A percentile compares a stretch with the other conserved stretches of the same genome.
phyloP scores from a whole-genome alignment of 257 asterid genomes.

The Galeopsis tetrahit region DNA sequence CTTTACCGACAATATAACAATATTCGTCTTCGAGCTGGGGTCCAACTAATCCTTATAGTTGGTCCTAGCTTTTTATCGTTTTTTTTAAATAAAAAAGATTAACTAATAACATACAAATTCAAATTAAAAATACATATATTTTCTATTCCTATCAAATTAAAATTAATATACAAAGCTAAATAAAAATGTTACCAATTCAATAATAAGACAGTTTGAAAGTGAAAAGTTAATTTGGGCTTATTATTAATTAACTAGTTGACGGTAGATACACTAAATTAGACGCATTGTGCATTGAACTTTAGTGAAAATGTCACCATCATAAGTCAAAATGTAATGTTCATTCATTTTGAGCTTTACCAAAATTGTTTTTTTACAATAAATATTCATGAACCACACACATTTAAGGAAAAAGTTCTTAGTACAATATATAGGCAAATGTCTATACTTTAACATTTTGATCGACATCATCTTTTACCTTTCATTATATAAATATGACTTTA shows the following conservation, averaged over 20 bases:
- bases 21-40: not conserved
- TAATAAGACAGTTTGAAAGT: not conserved
- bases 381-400: conserved; percentile 1
- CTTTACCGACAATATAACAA: not conserved
- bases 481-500: no score
- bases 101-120: not conserved
- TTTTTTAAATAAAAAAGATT: not conserved
- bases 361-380: not conserved
- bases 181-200: not conserved
- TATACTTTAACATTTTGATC: no score
- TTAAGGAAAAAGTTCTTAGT: not conserved
- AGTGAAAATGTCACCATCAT: conserved; percentile 9
- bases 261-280: conserved; percentile 7
- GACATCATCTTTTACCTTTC: no score
- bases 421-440: no score
- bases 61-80: not conserved
- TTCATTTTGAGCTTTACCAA: not conserved
- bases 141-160: not conserved
- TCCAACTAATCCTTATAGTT: not conserved
- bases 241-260: not conserved
- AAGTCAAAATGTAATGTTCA: no score
- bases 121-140: not conserved
- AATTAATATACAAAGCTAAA: not conserved
- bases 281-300: not conserved
- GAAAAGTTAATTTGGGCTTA: conserved; percentile 1